Evolutionary conservation across 345 rosid genomes (phyloP).

Genomic region (Aquilaria yunnanensis): DNA sequence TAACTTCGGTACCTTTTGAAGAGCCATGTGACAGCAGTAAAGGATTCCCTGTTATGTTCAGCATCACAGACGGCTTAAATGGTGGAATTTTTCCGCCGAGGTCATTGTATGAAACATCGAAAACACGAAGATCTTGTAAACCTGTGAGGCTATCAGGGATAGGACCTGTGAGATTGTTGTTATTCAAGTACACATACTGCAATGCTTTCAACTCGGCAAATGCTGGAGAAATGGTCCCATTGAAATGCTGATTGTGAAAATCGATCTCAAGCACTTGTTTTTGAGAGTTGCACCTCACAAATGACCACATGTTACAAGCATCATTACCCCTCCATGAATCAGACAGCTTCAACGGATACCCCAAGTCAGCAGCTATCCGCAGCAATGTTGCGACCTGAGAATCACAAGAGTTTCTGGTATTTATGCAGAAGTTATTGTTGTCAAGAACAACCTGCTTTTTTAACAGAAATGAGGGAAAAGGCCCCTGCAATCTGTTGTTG

Average conservation of each 20-base stretch:
- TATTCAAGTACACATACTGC: not conserved
- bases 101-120: not conserved
- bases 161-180: not conserved
- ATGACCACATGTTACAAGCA: not conserved
- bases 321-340: not conserved
- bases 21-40: not conserved
- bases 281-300: not conserved
- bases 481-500: slow-evolving; percentile 1
- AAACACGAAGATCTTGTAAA: not conserved
- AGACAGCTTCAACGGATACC: slow-evolving; percentile 1
- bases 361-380: not conserved
- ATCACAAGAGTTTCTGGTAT: not conserved
- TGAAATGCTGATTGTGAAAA: not conserved
- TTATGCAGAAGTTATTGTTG: slow-evolving; percentile 2
- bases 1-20: slow-evolving; percentile 1
- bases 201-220: not conserved
- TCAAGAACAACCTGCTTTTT: not conserved
- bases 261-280: not conserved
- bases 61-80: not conserved
- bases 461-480: not conserved
- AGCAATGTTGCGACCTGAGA: not conserved
- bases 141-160: not conserved
- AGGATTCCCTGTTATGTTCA: slow-evolving; percentile 19
- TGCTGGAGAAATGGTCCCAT: not conserved
- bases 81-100: not conserved